Conservation (phyloP, 2,329 filamentous ascomycete genomes). For the Talaromyces sp. region DNA sequence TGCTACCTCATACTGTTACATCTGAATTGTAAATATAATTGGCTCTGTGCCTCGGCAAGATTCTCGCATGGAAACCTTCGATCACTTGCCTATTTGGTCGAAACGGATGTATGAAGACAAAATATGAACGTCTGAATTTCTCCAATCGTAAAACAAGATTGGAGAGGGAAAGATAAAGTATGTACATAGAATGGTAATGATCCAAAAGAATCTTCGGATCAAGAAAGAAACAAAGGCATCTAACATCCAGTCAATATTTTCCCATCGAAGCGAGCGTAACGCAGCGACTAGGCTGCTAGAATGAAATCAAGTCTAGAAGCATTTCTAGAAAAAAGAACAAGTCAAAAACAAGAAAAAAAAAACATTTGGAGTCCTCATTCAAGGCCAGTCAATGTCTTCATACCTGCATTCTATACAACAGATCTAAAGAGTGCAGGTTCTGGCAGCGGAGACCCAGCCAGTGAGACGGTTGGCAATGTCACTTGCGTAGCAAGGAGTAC, state of each 20-base stretch:
- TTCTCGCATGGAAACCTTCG: neutral
- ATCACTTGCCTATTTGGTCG: neutral
- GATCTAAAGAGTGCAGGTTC: slow-evolving; percentile 5
- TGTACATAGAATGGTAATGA: neutral
- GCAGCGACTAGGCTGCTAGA: neutral
- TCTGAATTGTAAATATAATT: neutral
- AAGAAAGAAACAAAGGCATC: neutral
- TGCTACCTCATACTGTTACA: neutral
- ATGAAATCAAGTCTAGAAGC: neutral
- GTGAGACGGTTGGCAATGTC: slow-evolving; percentile 49
- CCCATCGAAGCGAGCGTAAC: neutral
- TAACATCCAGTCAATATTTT: neutral
- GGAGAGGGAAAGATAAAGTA: neutral
- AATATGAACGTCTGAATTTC: neutral
- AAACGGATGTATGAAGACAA: neutral
- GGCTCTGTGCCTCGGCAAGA: neutral
- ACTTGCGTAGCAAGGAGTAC: slow-evolving; percentile 46
- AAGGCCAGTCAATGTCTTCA: neutral
- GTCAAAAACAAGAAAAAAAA: neutral
- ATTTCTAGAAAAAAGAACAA: neutral
- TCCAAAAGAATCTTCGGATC: neutral
- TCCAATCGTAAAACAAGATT: neutral
- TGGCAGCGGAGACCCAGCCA: slow-evolving; percentile 32
- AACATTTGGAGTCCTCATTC: no score
- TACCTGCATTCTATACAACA: neutral